Conservation (phyloP, 1,139 yeast genomes). For the Geotrichum citri-aurantii region DNA sequence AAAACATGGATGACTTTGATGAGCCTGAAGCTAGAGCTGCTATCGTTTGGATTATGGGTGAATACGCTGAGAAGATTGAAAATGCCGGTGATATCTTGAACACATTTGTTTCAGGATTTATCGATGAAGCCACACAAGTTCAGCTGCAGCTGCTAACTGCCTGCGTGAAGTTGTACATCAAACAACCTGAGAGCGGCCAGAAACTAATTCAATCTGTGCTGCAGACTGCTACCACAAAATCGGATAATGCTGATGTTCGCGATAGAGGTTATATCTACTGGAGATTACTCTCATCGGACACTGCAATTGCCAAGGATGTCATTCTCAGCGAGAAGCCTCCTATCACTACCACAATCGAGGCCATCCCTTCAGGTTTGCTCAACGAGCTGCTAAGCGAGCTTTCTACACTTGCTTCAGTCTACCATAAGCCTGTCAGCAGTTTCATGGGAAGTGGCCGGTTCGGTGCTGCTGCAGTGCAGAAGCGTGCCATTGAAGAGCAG, state of each 20-base stretch:
- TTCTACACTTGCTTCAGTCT: constrained; percentile 82
- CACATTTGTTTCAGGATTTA: constrained; percentile 54
- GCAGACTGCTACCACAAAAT: constrained; percentile 69
- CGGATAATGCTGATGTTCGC: constrained; percentile 87
- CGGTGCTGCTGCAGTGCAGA: constrained; percentile 42
- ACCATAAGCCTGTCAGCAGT: constrained; percentile 73
- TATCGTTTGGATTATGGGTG: constrained; percentile 88
- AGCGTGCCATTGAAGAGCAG: constrained; percentile 67
- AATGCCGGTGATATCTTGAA: constrained; percentile 42
- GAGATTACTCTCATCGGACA: constrained; percentile 74
- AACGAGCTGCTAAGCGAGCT: constrained; percentile 67
- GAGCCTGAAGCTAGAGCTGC: constrained; percentile 63
- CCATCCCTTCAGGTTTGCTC: constrained; percentile 62
- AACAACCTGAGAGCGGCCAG: constrained; percentile 42
- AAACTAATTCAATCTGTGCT: constrained; percentile 62
- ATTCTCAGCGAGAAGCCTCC: constrained; percentile 62
- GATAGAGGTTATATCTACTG: constrained; percentile 93
- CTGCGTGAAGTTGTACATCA: constrained; percentile 66
- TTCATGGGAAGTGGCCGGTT: constrained; percentile 50
- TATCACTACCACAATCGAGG: constrained; percentile 64
- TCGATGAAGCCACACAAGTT: constrained; percentile 66
- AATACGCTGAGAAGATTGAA: constrained; percentile 72
- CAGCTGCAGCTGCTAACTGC: constrained; percentile 76
- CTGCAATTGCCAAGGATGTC: constrained; percentile 45
- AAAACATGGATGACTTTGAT: constrained; percentile 53